Evolutionary conservation across 345 rosid species (phyloP), one percentile per base, ranked within the genome.

Genomic region (Lepidium sativum): DNA sequence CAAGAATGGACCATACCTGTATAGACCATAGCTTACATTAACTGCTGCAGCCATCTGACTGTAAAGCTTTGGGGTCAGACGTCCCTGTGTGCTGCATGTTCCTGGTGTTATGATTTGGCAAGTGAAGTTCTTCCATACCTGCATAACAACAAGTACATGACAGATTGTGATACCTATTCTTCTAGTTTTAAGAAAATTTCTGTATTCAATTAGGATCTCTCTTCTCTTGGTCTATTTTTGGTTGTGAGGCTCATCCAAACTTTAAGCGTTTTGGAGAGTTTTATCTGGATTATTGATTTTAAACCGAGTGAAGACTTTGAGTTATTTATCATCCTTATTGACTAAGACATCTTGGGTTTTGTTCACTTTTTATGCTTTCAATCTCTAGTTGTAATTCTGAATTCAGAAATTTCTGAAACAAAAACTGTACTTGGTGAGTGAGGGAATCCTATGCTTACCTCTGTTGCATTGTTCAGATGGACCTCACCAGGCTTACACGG

Each of bases 1-100:
- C 49, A 95, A 78, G 89, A 90, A 91, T 3, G 99, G 99, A 18
- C 95, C 89, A 3, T 88, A 86, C 18, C 42, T 84, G 74, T 80
- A 63, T 73, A 95, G 68, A 15, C 86, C 97, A 25, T 78, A 86
- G 71, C 96, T 95, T 63, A 95, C 82, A 65, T 91, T 86, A 39
- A 86, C 88, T 2, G 91, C 81, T 41, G 90, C 78, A 16, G 63
- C 80, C 82, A 87, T 80, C 74, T 95, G 92, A 52, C 9, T 58
- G 78, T 85, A 83, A 23, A 88, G 38, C 25, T 59, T 39, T 1
- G 97, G 97, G 16, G 92, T 86, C 71, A 91, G 6, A 74, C 97
- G 86, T 11, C 99, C 99, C 1, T 80, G 71, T 0, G 94, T 88
- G 10, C 68, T 66, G 13, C 99, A 95, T 31, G 75, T 75, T 25